Base-by-base conservation (phyloP, 352 stramenopile species). In the Phytophthora colocasiae region DNA sequence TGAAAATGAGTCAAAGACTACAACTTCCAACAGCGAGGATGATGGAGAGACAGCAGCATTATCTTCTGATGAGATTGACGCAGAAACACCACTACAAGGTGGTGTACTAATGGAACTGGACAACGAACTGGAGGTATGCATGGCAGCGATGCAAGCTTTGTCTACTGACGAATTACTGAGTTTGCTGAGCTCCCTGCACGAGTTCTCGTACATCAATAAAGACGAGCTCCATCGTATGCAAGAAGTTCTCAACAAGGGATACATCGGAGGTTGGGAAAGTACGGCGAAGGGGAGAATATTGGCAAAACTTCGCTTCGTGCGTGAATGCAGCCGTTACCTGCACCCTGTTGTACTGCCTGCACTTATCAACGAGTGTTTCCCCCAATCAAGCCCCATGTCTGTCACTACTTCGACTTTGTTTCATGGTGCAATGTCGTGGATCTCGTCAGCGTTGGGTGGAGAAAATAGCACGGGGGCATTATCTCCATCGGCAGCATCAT, bases 191-290 rank as follows among this genome's bases (percentile, higher is more conserved):
- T 73, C 78, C 8, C 63, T 95, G 54, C 71, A 83, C 45, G 70
- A 84, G 29, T 85, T 90, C 56, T 91, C 87, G 43, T 95, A 90
- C 55, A 88, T 95, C 47, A 95, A 88, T 41, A 67, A 55, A 4
- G 81, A 91, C n/a, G 87, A 95, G 63, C 62, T 75, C 5, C 70
- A 85, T 63, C 72, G 78, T 8, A 87, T 95, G 62, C 83, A 89
- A 62, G 85, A 92, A 53, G 66, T 95, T 27, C 75, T 95, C 6
- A 86, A 93, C 45, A 90, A 91, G 41, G 87, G 87, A 0, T 93
- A 92, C 47, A 92, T 95, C 26, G 85, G 83, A 43, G 83, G 84
- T 2, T 93, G 87, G 87, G 87, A 93, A 53, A 76, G 61, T 17
- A 88, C 78, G 1, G 85, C 87, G 26, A 93, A 93, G 61, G 24